Evolutionary conservation across 768 basidiomycete species (phyloP).

Genomic region (Leucocoprinus sp.): DNA sequence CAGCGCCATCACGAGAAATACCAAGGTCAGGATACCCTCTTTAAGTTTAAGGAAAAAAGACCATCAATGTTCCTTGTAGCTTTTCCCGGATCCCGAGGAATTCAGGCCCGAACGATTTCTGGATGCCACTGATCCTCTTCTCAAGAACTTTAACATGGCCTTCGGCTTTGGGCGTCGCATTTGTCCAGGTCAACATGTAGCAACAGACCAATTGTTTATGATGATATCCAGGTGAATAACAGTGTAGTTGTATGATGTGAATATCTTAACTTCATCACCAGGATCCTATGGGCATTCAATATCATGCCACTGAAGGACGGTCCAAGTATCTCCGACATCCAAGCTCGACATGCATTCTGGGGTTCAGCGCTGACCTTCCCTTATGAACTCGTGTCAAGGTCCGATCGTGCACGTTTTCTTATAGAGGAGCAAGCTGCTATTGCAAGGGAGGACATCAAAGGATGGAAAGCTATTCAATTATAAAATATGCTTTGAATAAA

Average conservation of each 20-base stretch:
- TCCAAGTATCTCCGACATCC: neutral
- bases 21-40: neutral
- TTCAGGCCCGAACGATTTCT: conserved; percentile 21
- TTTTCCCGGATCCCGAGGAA: conserved; percentile 19
- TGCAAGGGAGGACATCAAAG: conserved; percentile 1
- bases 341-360: neutral
- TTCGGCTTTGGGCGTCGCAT: conserved; percentile 23
- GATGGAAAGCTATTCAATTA: neutral
- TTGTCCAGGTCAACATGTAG: conserved; percentile 21
- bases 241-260: neutral
- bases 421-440: conserved; percentile 2
- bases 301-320: conserved; percentile 10
- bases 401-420: neutral
- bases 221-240: conserved; percentile 15
- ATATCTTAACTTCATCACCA: conserved; percentile 1
- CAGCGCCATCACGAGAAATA: neutral
- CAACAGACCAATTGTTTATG: conserved; percentile 19
- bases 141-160: conserved; percentile 17
- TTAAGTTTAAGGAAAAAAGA: conserved; percentile 11
- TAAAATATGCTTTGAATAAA: neutral
- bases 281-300: conserved; percentile 19
- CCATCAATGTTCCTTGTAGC: conserved; percentile 9
- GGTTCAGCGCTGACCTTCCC: neutral
- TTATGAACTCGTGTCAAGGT: conserved; percentile 7
- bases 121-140: conserved; percentile 13